phyloP scores from a whole-genome alignment of 1,139 yeast genomes.

The Saccharomycopsis phalli region DNA sequence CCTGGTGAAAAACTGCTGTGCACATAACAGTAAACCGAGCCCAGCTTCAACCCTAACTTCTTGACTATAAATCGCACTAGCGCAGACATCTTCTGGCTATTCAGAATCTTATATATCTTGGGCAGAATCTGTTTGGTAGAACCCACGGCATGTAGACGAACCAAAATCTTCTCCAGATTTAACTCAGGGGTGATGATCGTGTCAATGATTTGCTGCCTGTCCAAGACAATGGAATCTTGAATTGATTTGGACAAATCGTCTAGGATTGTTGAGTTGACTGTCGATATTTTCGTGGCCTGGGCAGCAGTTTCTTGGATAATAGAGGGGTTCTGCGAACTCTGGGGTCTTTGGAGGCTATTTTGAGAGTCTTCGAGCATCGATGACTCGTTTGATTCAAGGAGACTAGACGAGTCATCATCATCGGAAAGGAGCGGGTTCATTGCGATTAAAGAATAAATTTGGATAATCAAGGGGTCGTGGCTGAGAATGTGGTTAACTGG shows the following conservation, averaged over 20 bases:
- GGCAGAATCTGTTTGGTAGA: slow-evolving; percentile 45
- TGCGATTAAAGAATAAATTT: too few relatives aligned
- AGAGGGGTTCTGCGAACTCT: background rate
- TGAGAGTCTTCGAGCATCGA: background rate
- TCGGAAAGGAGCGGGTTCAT: slow-evolving; percentile 13
- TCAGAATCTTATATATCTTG: slow-evolving; percentile 39
- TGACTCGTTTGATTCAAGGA: slow-evolving; percentile 14
- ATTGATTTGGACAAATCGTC: slow-evolving; percentile 1
- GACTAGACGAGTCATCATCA: slow-evolving; percentile 16
- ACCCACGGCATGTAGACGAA: slow-evolving; percentile 50
- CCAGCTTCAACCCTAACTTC: slow-evolving; percentile 27
- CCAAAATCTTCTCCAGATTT: slow-evolving; percentile 9
- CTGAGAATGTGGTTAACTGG: too few relatives aligned
- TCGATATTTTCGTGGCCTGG: slow-evolving; percentile 16
- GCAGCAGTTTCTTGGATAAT: slow-evolving; percentile 8
- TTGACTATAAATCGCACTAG: slow-evolving; percentile 37
- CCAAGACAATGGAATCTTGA: background rate
- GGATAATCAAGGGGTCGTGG: too few relatives aligned
- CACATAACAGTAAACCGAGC: slow-evolving; percentile 34
- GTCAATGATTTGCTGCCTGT: slow-evolving; percentile 6
- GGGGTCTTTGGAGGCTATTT: background rate
- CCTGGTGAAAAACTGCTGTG: slow-evolving; percentile 55
- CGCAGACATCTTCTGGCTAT: slow-evolving; percentile 39
- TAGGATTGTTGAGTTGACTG: slow-evolving; percentile 5
- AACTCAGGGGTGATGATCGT: slow-evolving; percentile 7